Conservation (phyloP, 768 basidiomycete species). For the Strobilomyces confusus region DNA sequence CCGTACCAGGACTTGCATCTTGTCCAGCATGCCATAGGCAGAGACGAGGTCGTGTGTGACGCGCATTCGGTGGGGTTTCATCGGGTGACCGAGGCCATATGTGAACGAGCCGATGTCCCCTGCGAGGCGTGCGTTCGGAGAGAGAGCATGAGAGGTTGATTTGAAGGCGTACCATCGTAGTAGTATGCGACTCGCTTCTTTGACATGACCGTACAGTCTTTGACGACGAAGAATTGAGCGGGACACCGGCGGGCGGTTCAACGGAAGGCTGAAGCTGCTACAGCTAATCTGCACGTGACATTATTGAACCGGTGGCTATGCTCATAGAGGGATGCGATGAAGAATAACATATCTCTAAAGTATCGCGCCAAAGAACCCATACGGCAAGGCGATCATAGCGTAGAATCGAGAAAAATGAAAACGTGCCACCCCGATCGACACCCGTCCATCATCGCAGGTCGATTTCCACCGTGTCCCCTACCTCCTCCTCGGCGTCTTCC, state of each 20-base stretch:
- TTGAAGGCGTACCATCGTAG: constrained; percentile 58
- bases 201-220: constrained; percentile 44
- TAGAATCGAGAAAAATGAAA: not conserved
- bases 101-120: constrained; percentile 74
- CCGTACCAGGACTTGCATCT: constrained; percentile 86
- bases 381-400: not conserved
- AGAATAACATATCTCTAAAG: constrained; percentile 10
- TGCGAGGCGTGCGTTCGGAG: constrained; percentile 25
- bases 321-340: not conserved
- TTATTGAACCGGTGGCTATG: constrained; percentile 5
- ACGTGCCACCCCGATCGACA: not conserved
- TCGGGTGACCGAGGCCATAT: constrained; percentile 85
- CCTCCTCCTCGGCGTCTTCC: constrained; percentile 65
- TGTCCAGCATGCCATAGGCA: constrained; percentile 89
- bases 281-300: constrained; percentile 15
- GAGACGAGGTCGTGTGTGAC: constrained; percentile 90
- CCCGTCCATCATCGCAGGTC: constrained; percentile 41
- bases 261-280: not conserved
- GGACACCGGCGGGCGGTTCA: not conserved
- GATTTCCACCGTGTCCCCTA: constrained; percentile 78
- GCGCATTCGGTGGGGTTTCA: constrained; percentile 95
- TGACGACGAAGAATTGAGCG: not conserved
- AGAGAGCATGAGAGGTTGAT: not conserved
- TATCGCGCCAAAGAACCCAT: not conserved
- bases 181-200: constrained; percentile 76